Conservation (phyloP, 116 monocot genomes). For the Zostera marina region DNA sequence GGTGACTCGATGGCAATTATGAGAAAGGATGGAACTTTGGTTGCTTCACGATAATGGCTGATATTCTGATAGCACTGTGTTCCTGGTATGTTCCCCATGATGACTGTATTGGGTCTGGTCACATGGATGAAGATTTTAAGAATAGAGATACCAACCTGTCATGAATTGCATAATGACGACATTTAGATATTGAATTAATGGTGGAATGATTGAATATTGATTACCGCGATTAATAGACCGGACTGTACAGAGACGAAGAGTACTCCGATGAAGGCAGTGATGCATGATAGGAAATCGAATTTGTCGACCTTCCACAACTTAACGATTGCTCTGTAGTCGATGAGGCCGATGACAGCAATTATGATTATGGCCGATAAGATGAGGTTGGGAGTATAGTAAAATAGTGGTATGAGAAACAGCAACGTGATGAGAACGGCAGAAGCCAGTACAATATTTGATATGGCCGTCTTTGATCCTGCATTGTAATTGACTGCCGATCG, state of each 20-base stretch:
- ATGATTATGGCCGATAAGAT: slow-evolving; percentile 87
- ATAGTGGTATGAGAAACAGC: slow-evolving; percentile 68
- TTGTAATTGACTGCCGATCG: slow-evolving; percentile 89
- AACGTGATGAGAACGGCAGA: slow-evolving; percentile 70
- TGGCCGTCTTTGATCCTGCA: slow-evolving; percentile 82
- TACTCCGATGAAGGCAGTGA: slow-evolving; percentile 72
- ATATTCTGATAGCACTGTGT: slow-evolving; percentile 58
- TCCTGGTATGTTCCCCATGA: slow-evolving; percentile 73
- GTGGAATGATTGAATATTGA: too few relatives aligned
- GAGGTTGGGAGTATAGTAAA: slow-evolving; percentile 89
- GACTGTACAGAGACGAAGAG: slow-evolving; percentile 81
- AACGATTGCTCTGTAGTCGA: slow-evolving; percentile 54
- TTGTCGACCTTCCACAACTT: slow-evolving; percentile 88
- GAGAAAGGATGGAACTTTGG: slow-evolving; percentile 48
- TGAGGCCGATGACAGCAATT: slow-evolving; percentile 73
- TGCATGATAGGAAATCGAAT: slow-evolving; percentile 74
- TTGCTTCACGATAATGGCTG: slow-evolving; percentile 74
- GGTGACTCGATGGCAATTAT: slow-evolving; percentile 80
- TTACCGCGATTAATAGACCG: slow-evolving; percentile 72
- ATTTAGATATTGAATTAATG: too few relatives aligned
- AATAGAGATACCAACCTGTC: slow-evolving; percentile 78
- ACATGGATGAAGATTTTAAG: slow-evolving; percentile 76
- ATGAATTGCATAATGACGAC: too few relatives aligned
- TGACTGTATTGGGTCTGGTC: slow-evolving; percentile 68
- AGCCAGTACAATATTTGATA: slow-evolving; percentile 89